Base-by-base conservation (phyloP, 257 asterid species). In the Ilex asprella region DNA sequence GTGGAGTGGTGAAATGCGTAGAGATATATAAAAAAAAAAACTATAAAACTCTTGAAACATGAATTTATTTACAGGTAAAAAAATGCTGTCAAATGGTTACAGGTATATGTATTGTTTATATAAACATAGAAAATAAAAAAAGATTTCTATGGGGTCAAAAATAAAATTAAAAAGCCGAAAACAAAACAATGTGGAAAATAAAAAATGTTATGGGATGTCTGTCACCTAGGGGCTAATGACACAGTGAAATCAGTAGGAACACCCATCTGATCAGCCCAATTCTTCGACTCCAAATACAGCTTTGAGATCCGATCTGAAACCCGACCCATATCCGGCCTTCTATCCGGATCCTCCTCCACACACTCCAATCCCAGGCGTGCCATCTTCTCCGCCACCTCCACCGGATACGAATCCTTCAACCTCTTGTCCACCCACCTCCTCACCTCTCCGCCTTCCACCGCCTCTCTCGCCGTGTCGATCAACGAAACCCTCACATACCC, bases 381-480 rank as follows among this genome's bases (percentile, higher is more conserved):
- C 74, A 87, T 59, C 69, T 74, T 89, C 88, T 83, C 89, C 71
- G 78, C 91, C 69, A 84, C 95, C 69, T 73, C 84, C 68, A 89
- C 94, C 54, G 99, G 99, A 14, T 79, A 92, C 13, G 97, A 92
- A 67, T 92, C 99, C 54, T 77, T 72, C 81, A 92, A 60, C 82
- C 96, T 72, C 77, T 59, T 72, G 58, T 92, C 84, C 66, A 72
- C 67, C 84, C 84, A 79, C 65, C 63, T 67, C 64, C 84, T 66
- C 72, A 79, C 78, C 84, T 67, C 83, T 14, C 89, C 94, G 54
- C 84, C 77, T 54, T 70, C 86, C 56, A 79, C 72, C 2, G 86
- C 91, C 60, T 70, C 73, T 73, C 79, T 82, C 2, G 97, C 99
- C 0, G 78, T 62, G 15, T 85, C 99, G 3, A 89, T 76, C 0